Conservation (phyloP, 1,284 basidiomycete genomes). For the Ceratobasidium sp. region DNA sequence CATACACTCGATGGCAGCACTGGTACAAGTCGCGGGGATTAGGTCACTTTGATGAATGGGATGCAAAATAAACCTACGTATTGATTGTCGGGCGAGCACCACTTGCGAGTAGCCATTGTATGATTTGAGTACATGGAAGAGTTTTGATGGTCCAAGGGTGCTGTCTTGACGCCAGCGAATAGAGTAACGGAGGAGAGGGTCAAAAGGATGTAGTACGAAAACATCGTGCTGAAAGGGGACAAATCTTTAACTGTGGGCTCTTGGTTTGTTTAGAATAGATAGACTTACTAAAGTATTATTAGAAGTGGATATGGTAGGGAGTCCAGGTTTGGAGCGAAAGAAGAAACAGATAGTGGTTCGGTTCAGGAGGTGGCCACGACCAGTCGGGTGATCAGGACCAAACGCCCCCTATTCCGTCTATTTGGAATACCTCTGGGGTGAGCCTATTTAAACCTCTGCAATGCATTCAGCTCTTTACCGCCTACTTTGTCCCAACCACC, state of each 20-base stretch:
- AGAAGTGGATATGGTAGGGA: not conserved
- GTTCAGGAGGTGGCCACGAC: not conserved
- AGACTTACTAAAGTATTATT: too few species aligned
- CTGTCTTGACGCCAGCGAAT: not conserved
- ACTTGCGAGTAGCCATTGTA: constrained; percentile 5
- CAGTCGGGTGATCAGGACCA: constrained; percentile 6
- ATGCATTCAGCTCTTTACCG: not conserved
- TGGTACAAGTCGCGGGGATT: not conserved
- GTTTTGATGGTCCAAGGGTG: constrained; percentile 5
- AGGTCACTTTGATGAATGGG: not conserved
- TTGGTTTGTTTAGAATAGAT: too few species aligned
- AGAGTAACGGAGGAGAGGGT: not conserved
- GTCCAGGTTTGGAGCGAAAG: not conserved
- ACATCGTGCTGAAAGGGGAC: not conserved
- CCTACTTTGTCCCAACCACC: constrained; percentile 31
- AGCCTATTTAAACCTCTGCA: constrained; percentile 8
- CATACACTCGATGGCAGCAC: constrained; percentile 32
- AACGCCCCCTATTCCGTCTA: constrained; percentile 13
- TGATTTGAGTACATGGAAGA: not conserved
- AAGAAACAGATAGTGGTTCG: not conserved
- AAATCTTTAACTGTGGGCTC: too few species aligned
- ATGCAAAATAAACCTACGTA: constrained; percentile 6
- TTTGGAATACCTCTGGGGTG: constrained; percentile 10
- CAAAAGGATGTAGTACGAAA: not conserved
- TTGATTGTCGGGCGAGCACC: constrained; percentile 19